A percentile compares a stretch with the other conserved stretches of the same genome.
Evolutionary conservation across 2,329 filamentous ascomycete genomes (phyloP).

Genomic region (Paraconiothyrium brasiliense): DNA sequence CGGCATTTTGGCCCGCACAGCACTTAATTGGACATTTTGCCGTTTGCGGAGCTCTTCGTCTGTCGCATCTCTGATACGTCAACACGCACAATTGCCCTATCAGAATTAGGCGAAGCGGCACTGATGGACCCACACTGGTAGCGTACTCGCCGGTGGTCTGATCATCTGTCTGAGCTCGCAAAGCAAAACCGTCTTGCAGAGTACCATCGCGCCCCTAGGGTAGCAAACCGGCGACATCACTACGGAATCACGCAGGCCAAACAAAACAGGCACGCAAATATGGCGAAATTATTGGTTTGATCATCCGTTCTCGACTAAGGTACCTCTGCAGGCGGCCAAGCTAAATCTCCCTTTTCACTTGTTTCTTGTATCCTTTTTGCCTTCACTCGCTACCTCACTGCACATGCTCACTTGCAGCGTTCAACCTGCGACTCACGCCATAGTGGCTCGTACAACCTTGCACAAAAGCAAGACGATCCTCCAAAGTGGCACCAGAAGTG

Average conservation of each 20-base stretch:
- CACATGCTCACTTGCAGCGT: neutral
- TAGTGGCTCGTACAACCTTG: neutral
- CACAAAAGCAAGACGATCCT: neutral
- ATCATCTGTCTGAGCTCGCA: no score
- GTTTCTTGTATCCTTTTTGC: neutral
- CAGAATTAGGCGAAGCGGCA: no score
- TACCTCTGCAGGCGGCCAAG: neutral
- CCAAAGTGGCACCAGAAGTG: neutral
- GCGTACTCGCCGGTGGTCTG: no score
- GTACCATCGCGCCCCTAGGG: no score
- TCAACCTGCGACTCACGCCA: neutral
- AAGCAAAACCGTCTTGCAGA: no score
- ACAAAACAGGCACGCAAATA: neutral
- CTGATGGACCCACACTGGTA: no score
- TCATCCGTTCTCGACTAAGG: constrained; percentile 1
- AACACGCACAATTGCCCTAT: no score
- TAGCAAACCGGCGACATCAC: neutral
- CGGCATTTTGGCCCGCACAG: no score
- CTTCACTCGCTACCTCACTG: neutral
- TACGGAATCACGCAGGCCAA: neutral
- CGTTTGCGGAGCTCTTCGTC: no score
- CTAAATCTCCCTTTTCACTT: neutral
- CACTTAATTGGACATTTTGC: no score
- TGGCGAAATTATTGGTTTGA: constrained; percentile 3
- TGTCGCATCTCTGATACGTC: no score